These are phyloP conservation scores for Cryptosporidium meleagridis DNA, from an alignment of 169 alveolate species.

Conservation along the genomic window DNA sequence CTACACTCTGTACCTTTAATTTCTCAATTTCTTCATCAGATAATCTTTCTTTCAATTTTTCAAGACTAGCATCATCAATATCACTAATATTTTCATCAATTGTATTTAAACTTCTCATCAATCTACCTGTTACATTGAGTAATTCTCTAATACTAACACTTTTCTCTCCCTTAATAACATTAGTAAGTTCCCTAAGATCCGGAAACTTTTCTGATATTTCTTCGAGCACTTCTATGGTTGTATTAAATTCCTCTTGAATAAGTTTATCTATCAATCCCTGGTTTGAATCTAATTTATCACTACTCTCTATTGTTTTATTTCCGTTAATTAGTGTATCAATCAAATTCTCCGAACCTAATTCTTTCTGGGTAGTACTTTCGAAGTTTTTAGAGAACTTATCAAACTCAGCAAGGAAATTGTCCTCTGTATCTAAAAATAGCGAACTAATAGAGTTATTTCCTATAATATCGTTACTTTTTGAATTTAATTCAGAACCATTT, in stretches of 20 bases:
- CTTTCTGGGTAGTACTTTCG: neutral
- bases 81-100: conserved; percentile 8
- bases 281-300: neutral
- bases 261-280: conserved; percentile 7
- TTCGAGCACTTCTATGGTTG: conserved; percentile 21
- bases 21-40: conserved; percentile 36
- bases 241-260: conserved; percentile 12
- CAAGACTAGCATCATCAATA: conserved; percentile 14
- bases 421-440: conserved; percentile 16
- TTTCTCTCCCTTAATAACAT: conserved; percentile 22
- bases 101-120: conserved; percentile 24
- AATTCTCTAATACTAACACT: conserved; percentile 37
- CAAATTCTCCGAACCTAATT: conserved; percentile 7
- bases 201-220: conserved; percentile 36
- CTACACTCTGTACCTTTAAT: neutral
- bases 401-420: conserved; percentile 6
- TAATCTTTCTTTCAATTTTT: conserved; percentile 15
- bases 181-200: conserved; percentile 29
- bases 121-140: conserved; percentile 11
- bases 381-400: conserved; percentile 36
- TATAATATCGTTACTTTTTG: neutral
- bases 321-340: neutral
- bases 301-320: conserved; percentile 16
- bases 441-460: conserved; percentile 10
- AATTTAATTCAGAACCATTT: conserved; percentile 41